Percentiles rank a stretch among this genome's conserved stretches.
These are phyloP conservation scores for Talaromyces rugulosus DNA, from an alignment of 2,329 filamentous ascomycete genomes.

Conservation along the genomic window DNA sequence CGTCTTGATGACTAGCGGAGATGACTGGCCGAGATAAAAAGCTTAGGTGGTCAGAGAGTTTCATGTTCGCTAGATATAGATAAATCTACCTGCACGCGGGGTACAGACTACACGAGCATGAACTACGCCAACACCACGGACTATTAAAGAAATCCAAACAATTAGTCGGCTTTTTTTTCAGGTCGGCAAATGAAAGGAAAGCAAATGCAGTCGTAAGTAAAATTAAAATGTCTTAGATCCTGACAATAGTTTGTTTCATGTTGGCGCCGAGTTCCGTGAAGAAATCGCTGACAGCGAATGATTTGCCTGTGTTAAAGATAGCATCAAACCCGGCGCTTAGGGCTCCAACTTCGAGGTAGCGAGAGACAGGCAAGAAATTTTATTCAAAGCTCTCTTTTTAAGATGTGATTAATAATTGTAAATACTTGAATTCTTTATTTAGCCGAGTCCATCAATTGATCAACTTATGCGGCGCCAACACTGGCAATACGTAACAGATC, in stretches of 20 bases:
- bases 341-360: neutral
- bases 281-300: neutral
- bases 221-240: neutral
- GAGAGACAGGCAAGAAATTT: neutral
- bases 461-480: neutral
- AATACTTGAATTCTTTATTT: neutral
- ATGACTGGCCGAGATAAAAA: neutral
- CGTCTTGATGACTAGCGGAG: neutral
- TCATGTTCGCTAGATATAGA: neutral
- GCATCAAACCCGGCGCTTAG: neutral
- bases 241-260: neutral
- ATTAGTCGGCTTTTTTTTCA: neutral
- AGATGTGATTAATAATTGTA: neutral
- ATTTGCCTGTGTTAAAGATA: neutral
- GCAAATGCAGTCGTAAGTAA: neutral
- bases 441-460: neutral
- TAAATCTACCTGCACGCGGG: neutral
- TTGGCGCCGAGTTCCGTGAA: neutral
- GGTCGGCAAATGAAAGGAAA: neutral
- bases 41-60: neutral
- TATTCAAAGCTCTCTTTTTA: neutral
- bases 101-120: neutral
- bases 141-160: neutral
- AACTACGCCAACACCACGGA: neutral
- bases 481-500: neutral